These are phyloP conservation scores for Quercus rubra DNA, from an alignment of 306 rosid genomes.

Conservation along the genomic window DNA sequence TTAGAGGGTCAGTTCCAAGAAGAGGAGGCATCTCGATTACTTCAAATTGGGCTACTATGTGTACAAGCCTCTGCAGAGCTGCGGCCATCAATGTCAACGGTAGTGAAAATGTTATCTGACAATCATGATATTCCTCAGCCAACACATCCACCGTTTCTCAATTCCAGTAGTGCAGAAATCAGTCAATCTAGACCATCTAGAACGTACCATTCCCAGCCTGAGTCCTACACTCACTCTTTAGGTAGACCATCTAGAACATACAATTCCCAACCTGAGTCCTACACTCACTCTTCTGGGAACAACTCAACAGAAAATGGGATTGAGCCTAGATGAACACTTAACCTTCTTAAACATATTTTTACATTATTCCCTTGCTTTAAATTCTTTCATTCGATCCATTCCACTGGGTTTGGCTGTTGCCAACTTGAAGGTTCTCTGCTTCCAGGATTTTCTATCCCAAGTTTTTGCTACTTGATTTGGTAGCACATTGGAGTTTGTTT, in stretches of 20 bases:
- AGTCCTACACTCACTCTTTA: constrained; percentile 24
- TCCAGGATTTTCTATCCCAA: background rate
- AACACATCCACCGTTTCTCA: constrained; percentile 46
- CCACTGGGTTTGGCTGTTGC: background rate
- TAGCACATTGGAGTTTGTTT: background rate
- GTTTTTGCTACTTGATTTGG: background rate
- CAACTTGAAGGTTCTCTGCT: background rate
- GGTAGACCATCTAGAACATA: constrained; percentile 1
- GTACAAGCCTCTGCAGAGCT: constrained; percentile 52
- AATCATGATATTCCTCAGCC: constrained; percentile 40
- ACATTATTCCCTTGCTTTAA: background rate
- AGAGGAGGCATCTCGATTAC: constrained; percentile 38
- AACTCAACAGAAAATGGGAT: constrained; percentile 36
- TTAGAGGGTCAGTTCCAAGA: constrained; percentile 26
- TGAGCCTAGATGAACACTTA: constrained; percentile 37
- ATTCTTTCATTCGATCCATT: background rate
- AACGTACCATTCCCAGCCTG: background rate
- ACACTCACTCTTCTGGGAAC: constrained; percentile 26
- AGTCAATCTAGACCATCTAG: background rate
- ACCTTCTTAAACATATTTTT: background rate
- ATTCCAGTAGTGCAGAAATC: constrained; percentile 16
- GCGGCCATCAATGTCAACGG: constrained; percentile 46
- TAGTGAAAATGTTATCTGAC: constrained; percentile 38
- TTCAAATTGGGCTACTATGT: constrained; percentile 49
- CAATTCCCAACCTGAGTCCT: constrained; percentile 12